Conservation (phyloP, 805 yeast species). For the Clavispora asparagi region DNA sequence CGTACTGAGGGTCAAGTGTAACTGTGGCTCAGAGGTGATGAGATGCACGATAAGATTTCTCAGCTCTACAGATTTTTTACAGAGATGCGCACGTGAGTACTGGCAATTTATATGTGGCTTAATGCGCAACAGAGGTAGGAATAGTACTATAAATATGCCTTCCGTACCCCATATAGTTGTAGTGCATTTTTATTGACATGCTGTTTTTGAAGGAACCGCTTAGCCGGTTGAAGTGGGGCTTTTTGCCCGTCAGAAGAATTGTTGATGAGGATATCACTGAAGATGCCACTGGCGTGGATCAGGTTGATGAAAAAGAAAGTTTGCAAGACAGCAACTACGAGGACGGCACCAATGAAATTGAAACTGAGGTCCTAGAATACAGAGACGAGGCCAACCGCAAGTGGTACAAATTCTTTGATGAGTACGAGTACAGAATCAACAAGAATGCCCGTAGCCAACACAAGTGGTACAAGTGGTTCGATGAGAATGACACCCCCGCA, state of each 20-base stretch:
- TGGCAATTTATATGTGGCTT: background rate
- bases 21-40: background rate
- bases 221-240: conserved; percentile 27
- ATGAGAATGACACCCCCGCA: conserved; percentile 21
- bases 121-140: background rate
- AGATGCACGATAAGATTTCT: background rate
- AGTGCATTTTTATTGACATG: background rate
- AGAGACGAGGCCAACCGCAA: conserved; percentile 50
- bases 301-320: background rate
- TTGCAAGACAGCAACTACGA: conserved; percentile 12
- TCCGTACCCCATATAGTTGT: too few species aligned
- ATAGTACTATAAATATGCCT: conserved; percentile 1
- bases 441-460: conserved; percentile 12
- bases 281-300: background rate
- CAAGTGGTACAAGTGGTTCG: conserved; percentile 27
- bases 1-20: background rate
- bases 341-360: background rate
- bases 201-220: conserved; percentile 8
- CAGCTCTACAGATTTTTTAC: background rate
- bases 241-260: conserved; percentile 28
- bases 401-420: conserved; percentile 45
- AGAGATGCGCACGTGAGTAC: background rate
- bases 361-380: conserved; percentile 26
- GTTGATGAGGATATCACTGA: conserved; percentile 24
- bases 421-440: conserved; percentile 24